A percentile compares a stretch with the other conserved stretches of the same genome.
phyloP scores from a whole-genome alignment of 1,284 basidiomycete genomes.

The Trichosporon asahii region DNA sequence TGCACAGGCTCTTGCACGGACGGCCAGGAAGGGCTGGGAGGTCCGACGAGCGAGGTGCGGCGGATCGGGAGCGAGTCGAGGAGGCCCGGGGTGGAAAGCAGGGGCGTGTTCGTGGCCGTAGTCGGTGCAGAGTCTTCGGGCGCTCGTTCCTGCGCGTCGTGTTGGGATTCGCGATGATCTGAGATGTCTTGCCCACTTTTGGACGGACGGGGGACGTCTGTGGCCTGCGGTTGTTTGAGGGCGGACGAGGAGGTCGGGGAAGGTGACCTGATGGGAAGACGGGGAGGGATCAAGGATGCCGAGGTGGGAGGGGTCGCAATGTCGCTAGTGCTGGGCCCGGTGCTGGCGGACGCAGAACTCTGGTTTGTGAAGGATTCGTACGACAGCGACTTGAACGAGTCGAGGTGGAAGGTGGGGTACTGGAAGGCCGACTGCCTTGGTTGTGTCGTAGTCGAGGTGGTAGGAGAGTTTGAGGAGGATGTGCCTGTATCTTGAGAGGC shows the following conservation, averaged over 20 bases:
- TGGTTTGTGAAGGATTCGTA: conserved; percentile 6
- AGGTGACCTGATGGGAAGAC: not conserved
- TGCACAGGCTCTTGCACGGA: conserved; percentile 5
- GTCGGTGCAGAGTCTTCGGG: not conserved
- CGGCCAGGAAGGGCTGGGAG: not conserved
- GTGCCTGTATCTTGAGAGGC: conserved; percentile 14
- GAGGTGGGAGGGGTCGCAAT: not conserved
- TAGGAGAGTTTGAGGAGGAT: conserved; percentile 1
- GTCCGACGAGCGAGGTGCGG: not conserved
- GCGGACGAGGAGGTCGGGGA: not conserved
- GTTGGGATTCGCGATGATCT: not conserved
- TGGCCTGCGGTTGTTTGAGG: not conserved
- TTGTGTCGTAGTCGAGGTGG: conserved; percentile 10
- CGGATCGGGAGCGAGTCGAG: conserved; percentile 1
- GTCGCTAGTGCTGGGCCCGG: not conserved
- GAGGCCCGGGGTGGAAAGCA: not conserved
- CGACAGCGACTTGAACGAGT: conserved; percentile 17
- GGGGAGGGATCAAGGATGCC: not conserved
- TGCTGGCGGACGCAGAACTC: not conserved
- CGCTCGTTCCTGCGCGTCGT: not conserved
- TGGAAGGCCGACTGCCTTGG: conserved; percentile 10
- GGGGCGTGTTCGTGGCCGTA: not conserved
- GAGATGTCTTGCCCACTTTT: not conserved
- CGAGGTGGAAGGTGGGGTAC: conserved; percentile 17
- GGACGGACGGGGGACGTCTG: not conserved